phyloP scores from a whole-genome alignment of 306 rosid species.

The Coriaria nepalensis region DNA sequence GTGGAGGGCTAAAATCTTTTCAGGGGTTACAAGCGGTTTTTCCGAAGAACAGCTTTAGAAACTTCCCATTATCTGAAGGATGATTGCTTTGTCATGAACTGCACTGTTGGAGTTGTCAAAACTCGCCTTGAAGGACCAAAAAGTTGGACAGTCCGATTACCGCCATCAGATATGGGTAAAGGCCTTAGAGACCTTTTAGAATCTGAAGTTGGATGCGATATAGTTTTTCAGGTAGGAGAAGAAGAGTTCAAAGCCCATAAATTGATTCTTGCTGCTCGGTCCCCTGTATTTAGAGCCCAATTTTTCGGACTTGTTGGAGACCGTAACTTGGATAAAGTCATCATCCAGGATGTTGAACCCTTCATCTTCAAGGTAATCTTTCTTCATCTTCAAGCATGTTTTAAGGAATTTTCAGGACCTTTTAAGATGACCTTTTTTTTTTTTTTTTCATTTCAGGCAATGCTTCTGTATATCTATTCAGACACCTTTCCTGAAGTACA shows the following conservation, averaged over 20 bases:
- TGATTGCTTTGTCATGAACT: conserved; percentile 75
- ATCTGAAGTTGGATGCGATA: conserved; percentile 55
- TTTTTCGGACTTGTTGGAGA: conserved; percentile 33
- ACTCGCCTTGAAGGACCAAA: conserved; percentile 10
- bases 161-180: conserved; percentile 49
- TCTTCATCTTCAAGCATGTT: background rate
- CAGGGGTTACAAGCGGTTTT: conserved; percentile 91
- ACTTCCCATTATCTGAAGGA: conserved; percentile 64
- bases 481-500: conserved; percentile 9
- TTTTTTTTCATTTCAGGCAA: conserved; percentile 8
- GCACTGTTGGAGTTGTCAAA: conserved; percentile 81
- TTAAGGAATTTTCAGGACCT: background rate
- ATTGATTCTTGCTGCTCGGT: conserved; percentile 75
- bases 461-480: conserved; percentile 12
- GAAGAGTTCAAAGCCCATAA: conserved; percentile 74
- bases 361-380: conserved; percentile 71
- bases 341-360: conserved; percentile 71
- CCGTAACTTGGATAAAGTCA: conserved; percentile 39
- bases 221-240: conserved; percentile 59
- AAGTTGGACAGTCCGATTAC: conserved; percentile 25
- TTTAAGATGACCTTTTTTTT: background rate
- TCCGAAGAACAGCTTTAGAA: conserved; percentile 47
- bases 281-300: conserved; percentile 82
- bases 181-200: conserved; percentile 53
- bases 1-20: too few relatives aligned